Evolutionary conservation across 306 rosid species (phyloP).

Genomic region (Quercus alba): DNA sequence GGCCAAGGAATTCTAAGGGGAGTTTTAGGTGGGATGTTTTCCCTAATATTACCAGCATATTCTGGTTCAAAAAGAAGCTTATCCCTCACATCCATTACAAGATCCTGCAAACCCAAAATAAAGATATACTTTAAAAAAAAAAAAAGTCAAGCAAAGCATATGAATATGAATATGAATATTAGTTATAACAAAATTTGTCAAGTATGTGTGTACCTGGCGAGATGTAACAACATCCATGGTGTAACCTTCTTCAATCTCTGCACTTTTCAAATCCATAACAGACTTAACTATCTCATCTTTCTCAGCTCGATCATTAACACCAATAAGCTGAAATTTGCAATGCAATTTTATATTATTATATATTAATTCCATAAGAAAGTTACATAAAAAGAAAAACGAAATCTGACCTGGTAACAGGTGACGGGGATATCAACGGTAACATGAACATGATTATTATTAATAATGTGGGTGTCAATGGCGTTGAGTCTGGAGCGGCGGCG

Average conservation of each 20-base stretch:
- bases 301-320: conserved; percentile 82
- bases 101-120: conserved; percentile 50
- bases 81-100: conserved; percentile 90
- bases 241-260: conserved; percentile 93
- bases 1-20: conserved; percentile 77
- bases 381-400: conserved; percentile 11
- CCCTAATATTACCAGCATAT: conserved; percentile 82
- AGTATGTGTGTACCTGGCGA: conserved; percentile 59
- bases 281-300: conserved; percentile 97
- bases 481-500: conserved; percentile 51
- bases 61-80: conserved; percentile 96
- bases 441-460: conserved; percentile 16
- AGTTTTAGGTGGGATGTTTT: conserved; percentile 81
- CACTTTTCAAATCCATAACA: conserved; percentile 73
- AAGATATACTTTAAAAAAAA: conserved; percentile 7
- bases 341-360: background rate
- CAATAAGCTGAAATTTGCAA: conserved; percentile 67
- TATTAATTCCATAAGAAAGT: background rate
- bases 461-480: conserved; percentile 50
- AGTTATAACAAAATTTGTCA: background rate
- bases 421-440: conserved; percentile 69
- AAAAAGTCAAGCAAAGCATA: background rate
- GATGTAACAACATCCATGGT: conserved; percentile 61
- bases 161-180: too few relatives aligned
- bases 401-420: conserved; percentile 79